Evolutionary conservation across 257 asterid genomes (phyloP), one percentile per base, ranked within the genome.

Genomic region (Oldenlandia corymbosa): DNA sequence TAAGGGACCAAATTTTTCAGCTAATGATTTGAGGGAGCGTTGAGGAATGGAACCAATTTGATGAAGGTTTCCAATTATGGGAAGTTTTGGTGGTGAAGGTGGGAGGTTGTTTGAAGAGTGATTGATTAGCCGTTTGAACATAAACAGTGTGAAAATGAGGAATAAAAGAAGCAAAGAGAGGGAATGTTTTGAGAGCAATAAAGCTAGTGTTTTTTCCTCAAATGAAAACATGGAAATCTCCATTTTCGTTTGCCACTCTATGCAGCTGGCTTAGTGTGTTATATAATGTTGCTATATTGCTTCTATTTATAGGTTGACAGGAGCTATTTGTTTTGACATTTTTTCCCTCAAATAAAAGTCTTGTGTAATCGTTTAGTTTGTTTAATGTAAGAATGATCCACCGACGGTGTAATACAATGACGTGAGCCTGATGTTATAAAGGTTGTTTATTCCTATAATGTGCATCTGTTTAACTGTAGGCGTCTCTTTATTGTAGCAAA

Each of bases 81-180:
- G 84, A 16, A 79, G 75, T n/a, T 41, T 51, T 17, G 75, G 74
- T 0, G 84, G 81, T 1, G 78, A 75, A 8, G 83, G 84, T 10
- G 68, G 68, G 34, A 42, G 53, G 1, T 59, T 59, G 12, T 60
- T 60, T 14, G 53, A 42, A 16, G 52, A 39, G 7, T 13, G 36
- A 28, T 1, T 41, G 24, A n/a, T n/a, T n/a, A 8, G 52, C 52
- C 65, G 42, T 60, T 26, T 60, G 53, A 24, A 28, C n/a, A 60
- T 11, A 28, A 60, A 14, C 0, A 60, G 36, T 13, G 24, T 42
- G 53, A 60, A 60, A 14, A 55, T 55, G 65, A 60, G 32, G 16
- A 41, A 7, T 13, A 37, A 8, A 42, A 60, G 65, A 41, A 60
- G 52, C 3, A 60, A 60, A 17, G 37, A 24, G 21, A 39, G 10